phyloP scores from a whole-genome alignment of 2,329 filamentous ascomycete genomes.

The Nothomitra cinnamomea region DNA sequence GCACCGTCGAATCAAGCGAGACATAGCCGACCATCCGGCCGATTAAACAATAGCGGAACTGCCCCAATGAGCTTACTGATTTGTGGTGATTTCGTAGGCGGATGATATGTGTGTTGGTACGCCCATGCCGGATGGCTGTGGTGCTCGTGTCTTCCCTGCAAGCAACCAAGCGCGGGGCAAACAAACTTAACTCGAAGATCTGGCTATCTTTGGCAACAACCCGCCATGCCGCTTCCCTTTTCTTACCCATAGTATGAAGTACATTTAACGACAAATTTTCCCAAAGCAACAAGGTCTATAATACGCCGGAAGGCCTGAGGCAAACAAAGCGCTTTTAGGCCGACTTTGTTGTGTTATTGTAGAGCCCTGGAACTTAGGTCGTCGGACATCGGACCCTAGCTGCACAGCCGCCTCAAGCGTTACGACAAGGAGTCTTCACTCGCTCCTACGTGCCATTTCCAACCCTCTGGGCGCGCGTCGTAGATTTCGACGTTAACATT shows the following conservation, averaged over 20 bases:
- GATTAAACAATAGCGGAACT: too few species aligned
- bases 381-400: conserved; percentile 3
- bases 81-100: too few species aligned
- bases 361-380: not conserved
- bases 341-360: not conserved
- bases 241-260: not conserved
- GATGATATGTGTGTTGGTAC: too few species aligned
- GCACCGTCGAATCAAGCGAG: too few species aligned
- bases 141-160: not conserved
- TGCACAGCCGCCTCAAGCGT: conserved; percentile 1
- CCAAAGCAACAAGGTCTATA: not conserved
- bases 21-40: too few species aligned
- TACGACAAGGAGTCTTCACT: not conserved
- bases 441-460: not conserved
- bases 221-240: not conserved
- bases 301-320: not conserved
- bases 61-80: too few species aligned
- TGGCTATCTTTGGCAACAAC: conserved; percentile 1
- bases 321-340: not conserved
- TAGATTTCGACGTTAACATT: not conserved
- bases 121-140: too few species aligned
- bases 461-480: not conserved
- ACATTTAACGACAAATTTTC: too few species aligned
- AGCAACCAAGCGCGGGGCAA: conserved; percentile 2
- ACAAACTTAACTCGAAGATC: not conserved